Evolutionary conservation across 768 basidiomycete genomes (phyloP), one percentile per base, ranked within the genome.

Genomic region (Gymnopilus dilepis): DNA sequence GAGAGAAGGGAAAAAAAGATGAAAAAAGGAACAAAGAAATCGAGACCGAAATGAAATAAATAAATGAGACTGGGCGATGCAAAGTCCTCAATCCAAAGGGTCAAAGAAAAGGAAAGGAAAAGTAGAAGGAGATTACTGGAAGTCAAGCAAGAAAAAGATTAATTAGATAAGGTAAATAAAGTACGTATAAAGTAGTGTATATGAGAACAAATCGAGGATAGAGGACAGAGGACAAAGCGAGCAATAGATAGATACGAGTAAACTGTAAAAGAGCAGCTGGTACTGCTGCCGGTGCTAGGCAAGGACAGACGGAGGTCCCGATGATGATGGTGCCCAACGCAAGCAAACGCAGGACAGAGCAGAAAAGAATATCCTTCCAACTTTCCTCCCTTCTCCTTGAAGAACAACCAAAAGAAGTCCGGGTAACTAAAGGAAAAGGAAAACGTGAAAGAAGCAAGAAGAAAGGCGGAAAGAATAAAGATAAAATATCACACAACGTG

Each of bases 401-500:
- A n/a, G n/a, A n/a, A 52, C 4, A 22, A 19, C 3, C 30, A 22
- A 31, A 13, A 3, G 15, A 31, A 30, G 33, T 17, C 22, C 26
- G 52, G 41, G 41, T 40, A 30, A 41, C 28, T 4, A 53, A 34
- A 53, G n/a, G 3, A 43, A 19, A 21, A 6, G 19, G 21, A 41
- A 13, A 43, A 52, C 21, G 41, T 17, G 22, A 34, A 26, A 48
- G 21, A 21, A 12, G 21, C 28, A 24, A n/a, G 28, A 21, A 17
- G 43, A 34, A 61, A 47, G 50, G 50, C 55, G 56, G 54, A 61
- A 50, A 28, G 34, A 61, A 61, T 61, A 61, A 61, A 56, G 60
- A 61, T 61, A 61, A 37, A 38, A 26, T 26, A 53, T 54, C 56
- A 59, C 9, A 13, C 56, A 56, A 56, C 5, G 47, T 21, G 8